Percentiles rank a stretch among this genome's conserved stretches.
Evolutionary conservation across 2,329 filamentous ascomycete genomes (phyloP).

Genomic region (Pyrenophora teres): DNA sequence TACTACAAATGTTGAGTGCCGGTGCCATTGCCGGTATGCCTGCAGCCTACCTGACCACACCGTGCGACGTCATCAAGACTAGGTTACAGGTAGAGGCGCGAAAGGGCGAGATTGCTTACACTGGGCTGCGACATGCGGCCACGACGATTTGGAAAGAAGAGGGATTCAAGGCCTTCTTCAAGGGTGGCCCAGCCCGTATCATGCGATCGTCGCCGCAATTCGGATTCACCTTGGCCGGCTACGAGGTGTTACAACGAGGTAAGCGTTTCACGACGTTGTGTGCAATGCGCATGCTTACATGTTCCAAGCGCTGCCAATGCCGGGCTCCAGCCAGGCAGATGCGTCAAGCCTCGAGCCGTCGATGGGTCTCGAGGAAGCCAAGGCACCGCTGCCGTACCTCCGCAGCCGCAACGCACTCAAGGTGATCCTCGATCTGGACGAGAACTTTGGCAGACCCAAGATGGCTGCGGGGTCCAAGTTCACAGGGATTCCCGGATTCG

Average conservation of each 20-base stretch:
- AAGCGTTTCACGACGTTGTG: constrained; percentile 4
- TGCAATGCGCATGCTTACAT: neutral
- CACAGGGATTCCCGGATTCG: constrained; percentile 45
- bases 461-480: constrained; percentile 52
- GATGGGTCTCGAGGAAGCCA: constrained; percentile 67
- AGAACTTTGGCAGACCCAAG: constrained; percentile 82
- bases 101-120: constrained; percentile 91
- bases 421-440: constrained; percentile 91
- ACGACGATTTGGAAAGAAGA: constrained; percentile 84
- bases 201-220: constrained; percentile 95
- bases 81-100: constrained; percentile 95
- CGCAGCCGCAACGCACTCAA: constrained; percentile 89
- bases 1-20: constrained; percentile 88
- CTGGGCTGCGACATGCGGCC: constrained; percentile 82
- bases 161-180: constrained; percentile 97
- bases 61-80: constrained; percentile 99
- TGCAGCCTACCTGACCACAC: constrained; percentile 83
- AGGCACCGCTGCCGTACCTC: constrained; percentile 67
- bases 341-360: constrained; percentile 62
- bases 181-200: constrained; percentile 94
- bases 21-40: constrained; percentile 76
- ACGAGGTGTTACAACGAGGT: constrained; percentile 81
- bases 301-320: constrained; percentile 69
- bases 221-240: constrained; percentile 93
- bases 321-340: constrained; percentile 62